Percentiles rank a stretch among this genome's conserved stretches.
Conservation (phyloP, 768 basidiomycete species). For the Phanerochaete carnosa region DNA sequence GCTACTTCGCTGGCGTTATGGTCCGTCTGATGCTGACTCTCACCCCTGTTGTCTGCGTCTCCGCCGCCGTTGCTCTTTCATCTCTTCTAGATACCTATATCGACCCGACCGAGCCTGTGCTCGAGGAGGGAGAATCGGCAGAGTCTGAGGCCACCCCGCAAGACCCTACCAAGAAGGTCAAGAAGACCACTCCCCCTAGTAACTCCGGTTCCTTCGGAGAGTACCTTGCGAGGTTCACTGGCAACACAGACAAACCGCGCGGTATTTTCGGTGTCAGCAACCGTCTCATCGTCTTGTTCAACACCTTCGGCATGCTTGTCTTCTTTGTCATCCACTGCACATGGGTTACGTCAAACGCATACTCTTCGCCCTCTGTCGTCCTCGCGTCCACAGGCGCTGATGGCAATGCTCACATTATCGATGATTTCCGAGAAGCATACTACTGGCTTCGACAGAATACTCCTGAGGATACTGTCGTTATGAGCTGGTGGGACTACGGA, state of each 20-base stretch:
- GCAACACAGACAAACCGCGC: conserved; percentile 26
- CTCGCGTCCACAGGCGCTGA: conserved; percentile 76
- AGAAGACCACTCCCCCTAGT: conserved; percentile 43
- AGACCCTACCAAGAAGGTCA: conserved; percentile 37
- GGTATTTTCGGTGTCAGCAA: conserved; percentile 88
- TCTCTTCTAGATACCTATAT: conserved; percentile 86
- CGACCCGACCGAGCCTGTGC: conserved; percentile 70
- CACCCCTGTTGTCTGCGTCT: conserved; percentile 94
- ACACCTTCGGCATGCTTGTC: conserved; percentile 71
- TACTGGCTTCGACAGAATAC: conserved; percentile 99
- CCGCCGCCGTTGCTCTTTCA: conserved; percentile 89
- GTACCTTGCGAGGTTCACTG: conserved; percentile 14
- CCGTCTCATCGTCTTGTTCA: conserved; percentile 70
- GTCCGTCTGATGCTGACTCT: conserved; percentile 97
- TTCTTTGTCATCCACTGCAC: conserved; percentile 97
- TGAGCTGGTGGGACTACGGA: conserved; percentile 99
- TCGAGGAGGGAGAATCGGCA: conserved; percentile 29
- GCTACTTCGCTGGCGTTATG: conserved; percentile 99
- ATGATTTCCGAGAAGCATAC: conserved; percentile 99
- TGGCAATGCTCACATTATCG: conserved; percentile 91
- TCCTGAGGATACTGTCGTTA: conserved; percentile 84
- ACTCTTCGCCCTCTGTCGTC: conserved; percentile 97
- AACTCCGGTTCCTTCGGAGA: conserved; percentile 16
- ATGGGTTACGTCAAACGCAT: conserved; percentile 91
- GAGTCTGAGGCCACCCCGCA: conserved; percentile 25